Percentiles rank a stretch among this genome's conserved stretches.
Conservation (phyloP, 2,329 filamentous ascomycete genomes). For the Trichoderma afroharzianum region DNA sequence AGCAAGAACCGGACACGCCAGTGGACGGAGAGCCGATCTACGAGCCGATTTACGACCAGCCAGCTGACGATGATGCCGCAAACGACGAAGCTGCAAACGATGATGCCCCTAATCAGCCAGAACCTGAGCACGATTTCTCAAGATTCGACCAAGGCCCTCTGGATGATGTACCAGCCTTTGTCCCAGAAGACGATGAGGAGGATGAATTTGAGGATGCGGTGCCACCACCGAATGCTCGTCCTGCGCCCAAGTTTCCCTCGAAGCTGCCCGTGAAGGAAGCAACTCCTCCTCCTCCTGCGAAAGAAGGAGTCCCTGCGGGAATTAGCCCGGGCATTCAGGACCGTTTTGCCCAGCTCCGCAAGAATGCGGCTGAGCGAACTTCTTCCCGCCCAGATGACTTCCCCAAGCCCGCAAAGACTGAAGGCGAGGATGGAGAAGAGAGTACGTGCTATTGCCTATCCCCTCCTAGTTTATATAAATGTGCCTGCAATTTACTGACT, state of each 20-base stretch:
- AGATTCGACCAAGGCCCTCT: slow-evolving; percentile 88
- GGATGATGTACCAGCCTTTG: slow-evolving; percentile 79
- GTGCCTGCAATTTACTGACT: slow-evolving; percentile 22
- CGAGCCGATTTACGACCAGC: slow-evolving; percentile 22
- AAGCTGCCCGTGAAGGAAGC: slow-evolving; percentile 28
- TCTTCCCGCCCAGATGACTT: slow-evolving; percentile 60
- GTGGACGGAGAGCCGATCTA: slow-evolving; percentile 6
- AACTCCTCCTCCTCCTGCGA: slow-evolving; percentile 30
- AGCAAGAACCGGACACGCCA: not conserved
- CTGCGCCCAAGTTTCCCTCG: slow-evolving; percentile 15
- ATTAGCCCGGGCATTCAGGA: slow-evolving; percentile 52
- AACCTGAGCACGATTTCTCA: slow-evolving; percentile 59
- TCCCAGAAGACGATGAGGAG: slow-evolving; percentile 55
- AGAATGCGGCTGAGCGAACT: slow-evolving; percentile 83
- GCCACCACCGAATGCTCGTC: slow-evolving; percentile 50
- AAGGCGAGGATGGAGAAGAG: slow-evolving; percentile 84
- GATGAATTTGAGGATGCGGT: slow-evolving; percentile 37
- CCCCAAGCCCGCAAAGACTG: slow-evolving; percentile 54
- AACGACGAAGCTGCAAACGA: slow-evolving; percentile 61
- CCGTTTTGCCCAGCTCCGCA: slow-evolving; percentile 92
- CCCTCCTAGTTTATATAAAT: not conserved
- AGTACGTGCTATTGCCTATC: slow-evolving; percentile 57
- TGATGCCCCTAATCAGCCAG: slow-evolving; percentile 54
- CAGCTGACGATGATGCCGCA: slow-evolving; percentile 41
- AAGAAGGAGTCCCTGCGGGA: slow-evolving; percentile 34